Percentiles rank a stretch among this genome's conserved stretches.
phyloP scores from a whole-genome alignment of 139 green algal species.

The Chlamydomonas sphaeroides region DNA sequence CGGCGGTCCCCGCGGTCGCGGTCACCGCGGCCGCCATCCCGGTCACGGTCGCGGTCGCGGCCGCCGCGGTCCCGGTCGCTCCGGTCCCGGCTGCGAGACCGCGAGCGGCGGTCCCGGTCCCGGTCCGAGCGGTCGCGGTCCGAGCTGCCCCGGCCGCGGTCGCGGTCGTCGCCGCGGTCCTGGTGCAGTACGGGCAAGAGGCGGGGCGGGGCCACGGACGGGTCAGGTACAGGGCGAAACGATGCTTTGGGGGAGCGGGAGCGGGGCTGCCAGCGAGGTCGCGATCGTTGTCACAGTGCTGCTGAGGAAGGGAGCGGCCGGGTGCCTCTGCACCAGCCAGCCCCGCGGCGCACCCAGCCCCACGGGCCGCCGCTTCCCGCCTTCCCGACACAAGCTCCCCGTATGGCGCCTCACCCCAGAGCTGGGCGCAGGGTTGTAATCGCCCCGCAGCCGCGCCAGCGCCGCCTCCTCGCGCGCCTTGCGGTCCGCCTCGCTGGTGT shows the following conservation, averaged over 20 bases:
- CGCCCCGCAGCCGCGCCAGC: slow-evolving; percentile 68
- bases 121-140: not conserved
- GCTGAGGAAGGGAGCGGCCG: not conserved
- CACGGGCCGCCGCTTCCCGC: too few relatives aligned
- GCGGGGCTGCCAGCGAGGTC: too few relatives aligned
- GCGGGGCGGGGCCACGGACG: not conserved
- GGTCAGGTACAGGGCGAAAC: not conserved
- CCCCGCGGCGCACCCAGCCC: too few relatives aligned
- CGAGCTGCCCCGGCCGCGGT: slow-evolving; percentile 18
- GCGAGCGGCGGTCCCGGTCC: slow-evolving; percentile 17
- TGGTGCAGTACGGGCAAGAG: not conserved
- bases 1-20: not conserved
- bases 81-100: not conserved
- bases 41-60: slow-evolving; percentile 34
- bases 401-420: slow-evolving; percentile 6
- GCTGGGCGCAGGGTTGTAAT: slow-evolving; percentile 3
- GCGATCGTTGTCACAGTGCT: too few relatives aligned
- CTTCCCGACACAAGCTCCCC: not conserved
- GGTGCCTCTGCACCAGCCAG: not conserved
- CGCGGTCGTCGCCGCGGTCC: not conserved
- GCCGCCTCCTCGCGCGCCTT: slow-evolving; percentile 75
- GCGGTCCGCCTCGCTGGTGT: slow-evolving; percentile 58
- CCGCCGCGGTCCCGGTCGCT: slow-evolving; percentile 13
- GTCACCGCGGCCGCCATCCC: not conserved
- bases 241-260: too few relatives aligned